Evolutionary conservation across 192 early-diverging fungal genomes (phyloP).

Genomic region (Phlyctochytrium bullatum): DNA sequence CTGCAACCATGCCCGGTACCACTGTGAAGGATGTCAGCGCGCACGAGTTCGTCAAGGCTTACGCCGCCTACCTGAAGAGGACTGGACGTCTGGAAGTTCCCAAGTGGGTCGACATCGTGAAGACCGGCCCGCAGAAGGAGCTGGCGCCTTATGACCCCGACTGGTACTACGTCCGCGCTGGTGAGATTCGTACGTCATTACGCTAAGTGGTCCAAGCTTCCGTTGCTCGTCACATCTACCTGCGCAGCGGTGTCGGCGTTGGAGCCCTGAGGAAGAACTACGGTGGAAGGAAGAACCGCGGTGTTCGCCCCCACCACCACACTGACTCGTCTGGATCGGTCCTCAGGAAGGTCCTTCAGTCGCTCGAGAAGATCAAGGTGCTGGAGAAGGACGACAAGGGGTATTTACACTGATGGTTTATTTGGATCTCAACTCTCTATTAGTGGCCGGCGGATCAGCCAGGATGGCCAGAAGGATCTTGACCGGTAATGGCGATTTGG

Average conservation of each 20-base stretch:
- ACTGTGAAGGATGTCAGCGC: slow-evolving; percentile 98
- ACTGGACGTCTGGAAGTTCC: slow-evolving; percentile 98
- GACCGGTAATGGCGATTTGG: slow-evolving; percentile 58
- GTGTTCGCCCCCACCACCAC: slow-evolving; percentile 90
- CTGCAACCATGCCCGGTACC: background rate
- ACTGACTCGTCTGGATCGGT: slow-evolving; percentile 84
- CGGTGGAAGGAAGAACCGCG: slow-evolving; percentile 91
- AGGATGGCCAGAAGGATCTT: slow-evolving; percentile 96
- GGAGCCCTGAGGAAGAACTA: slow-evolving; percentile 92
- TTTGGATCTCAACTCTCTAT: slow-evolving; percentile 2
- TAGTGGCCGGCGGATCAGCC: slow-evolving; percentile 93
- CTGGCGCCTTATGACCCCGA: slow-evolving; percentile 96
- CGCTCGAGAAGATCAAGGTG: slow-evolving; percentile 98
- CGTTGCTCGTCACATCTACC: slow-evolving; percentile 98
- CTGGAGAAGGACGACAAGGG: slow-evolving; percentile 87
- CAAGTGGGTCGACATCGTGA: slow-evolving; percentile 98
- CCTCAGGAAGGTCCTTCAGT: slow-evolving; percentile 94
- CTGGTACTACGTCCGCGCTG: slow-evolving; percentile 99
- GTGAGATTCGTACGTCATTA: slow-evolving; percentile 38
- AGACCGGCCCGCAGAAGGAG: slow-evolving; percentile 97
- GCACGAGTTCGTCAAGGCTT: slow-evolving; percentile 95
- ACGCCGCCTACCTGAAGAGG: slow-evolving; percentile 98
- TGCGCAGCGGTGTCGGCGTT: slow-evolving; percentile 89
- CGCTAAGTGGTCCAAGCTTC: too few species aligned
- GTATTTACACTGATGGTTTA: slow-evolving; percentile 34